Percentiles rank a stretch among this genome's conserved stretches.
Evolutionary conservation across 306 rosid genomes (phyloP).

Genomic region (Bauhinia variegata): DNA sequence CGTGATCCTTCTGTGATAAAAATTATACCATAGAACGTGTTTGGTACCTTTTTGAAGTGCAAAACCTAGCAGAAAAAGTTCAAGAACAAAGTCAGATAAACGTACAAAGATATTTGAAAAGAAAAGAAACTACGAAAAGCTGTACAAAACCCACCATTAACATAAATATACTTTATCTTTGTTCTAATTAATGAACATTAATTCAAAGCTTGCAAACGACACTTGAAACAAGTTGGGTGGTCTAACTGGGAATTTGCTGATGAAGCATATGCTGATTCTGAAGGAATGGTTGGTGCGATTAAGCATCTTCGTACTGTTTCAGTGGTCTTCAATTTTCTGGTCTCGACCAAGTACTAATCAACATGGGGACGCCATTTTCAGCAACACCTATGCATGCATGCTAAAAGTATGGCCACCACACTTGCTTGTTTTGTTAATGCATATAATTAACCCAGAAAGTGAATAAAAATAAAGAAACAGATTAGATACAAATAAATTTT

Average conservation of each 20-base stretch:
- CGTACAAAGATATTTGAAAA: not conserved
- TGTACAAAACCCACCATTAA: slow-evolving; percentile 19
- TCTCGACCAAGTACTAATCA: slow-evolving; percentile 50
- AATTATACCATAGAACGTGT: slow-evolving; percentile 42
- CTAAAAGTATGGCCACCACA: slow-evolving; percentile 37
- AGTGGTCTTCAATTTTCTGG: slow-evolving; percentile 40
- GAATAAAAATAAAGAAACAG: too few species aligned
- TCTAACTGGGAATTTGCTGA: not conserved
- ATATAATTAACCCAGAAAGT: too few species aligned
- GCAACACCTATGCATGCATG: slow-evolving; percentile 41
- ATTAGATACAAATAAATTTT: too few species aligned
- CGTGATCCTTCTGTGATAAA: slow-evolving; percentile 24
- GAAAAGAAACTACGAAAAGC: slow-evolving; percentile 29
- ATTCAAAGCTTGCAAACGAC: too few species aligned
- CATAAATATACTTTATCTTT: slow-evolving; percentile 25
- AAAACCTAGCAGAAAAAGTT: slow-evolving; percentile 10
- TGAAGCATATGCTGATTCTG: slow-evolving; percentile 56
- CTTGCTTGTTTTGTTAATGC: slow-evolving; percentile 16
- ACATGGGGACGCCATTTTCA: slow-evolving; percentile 35
- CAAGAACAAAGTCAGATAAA: slow-evolving; percentile 24
- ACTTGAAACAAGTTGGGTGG: not conserved
- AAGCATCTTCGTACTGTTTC: slow-evolving; percentile 56
- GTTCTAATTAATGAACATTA: not conserved
- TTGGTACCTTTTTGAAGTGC: slow-evolving; percentile 35
- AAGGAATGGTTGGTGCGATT: slow-evolving; percentile 54